phyloP scores from a whole-genome alignment of 495 filamentous ascomycete genomes.

The Platismatia glauca region DNA sequence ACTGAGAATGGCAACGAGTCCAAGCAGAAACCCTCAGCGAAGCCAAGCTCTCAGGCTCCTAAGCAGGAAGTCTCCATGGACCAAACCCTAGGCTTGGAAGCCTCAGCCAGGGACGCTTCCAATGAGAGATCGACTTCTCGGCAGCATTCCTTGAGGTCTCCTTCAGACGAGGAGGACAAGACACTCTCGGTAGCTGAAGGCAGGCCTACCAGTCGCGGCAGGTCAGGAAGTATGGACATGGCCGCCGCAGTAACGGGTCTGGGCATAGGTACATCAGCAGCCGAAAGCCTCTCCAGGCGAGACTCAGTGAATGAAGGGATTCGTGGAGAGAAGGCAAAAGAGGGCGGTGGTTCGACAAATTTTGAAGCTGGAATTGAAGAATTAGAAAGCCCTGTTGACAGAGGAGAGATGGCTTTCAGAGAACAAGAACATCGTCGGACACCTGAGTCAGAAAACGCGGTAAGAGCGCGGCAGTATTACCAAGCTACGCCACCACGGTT shows the following conservation, averaged over 20 bases:
- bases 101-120: conserved; percentile 1
- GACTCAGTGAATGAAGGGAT: conserved; percentile 10
- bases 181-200: neutral
- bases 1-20: conserved; percentile 50
- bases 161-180: neutral
- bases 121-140: conserved; percentile 5
- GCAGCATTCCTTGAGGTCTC: neutral
- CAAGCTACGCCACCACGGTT: neutral
- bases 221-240: neutral
- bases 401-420: neutral
- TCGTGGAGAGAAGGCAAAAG: conserved; percentile 22
- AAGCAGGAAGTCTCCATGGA: neutral
- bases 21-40: neutral
- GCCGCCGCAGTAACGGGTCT: conserved; percentile 5
- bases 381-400: neutral
- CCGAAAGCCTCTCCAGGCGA: conserved; percentile 8
- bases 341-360: conserved; percentile 6
- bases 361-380: conserved; percentile 1
- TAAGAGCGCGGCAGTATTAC: neutral
- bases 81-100: neutral
- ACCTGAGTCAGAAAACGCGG: neutral
- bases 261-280: conserved; percentile 10
- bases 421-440: neutral
- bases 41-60: neutral
- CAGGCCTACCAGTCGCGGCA: neutral